Evolutionary conservation across 2,329 filamentous ascomycete genomes (phyloP).

Genomic region (Helotiales sp.): DNA sequence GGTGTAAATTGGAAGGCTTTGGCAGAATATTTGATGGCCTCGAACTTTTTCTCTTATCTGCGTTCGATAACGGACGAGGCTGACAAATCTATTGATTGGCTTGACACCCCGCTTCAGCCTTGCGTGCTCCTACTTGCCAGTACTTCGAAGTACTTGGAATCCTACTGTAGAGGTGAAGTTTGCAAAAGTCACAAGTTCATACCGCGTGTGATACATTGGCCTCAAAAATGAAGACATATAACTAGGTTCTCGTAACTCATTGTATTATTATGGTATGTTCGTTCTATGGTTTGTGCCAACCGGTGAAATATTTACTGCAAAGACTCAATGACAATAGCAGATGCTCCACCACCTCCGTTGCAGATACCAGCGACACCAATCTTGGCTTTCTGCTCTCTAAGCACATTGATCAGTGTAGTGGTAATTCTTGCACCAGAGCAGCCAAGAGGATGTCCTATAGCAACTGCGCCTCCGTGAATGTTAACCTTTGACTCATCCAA

Average conservation of each 20-base stretch:
- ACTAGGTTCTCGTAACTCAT: not conserved
- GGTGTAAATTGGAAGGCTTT: not conserved
- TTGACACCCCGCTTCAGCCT: too few species aligned
- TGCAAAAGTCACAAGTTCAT: too few species aligned
- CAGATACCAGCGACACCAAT: conserved; percentile 94
- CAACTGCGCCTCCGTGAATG: conserved; percentile 90
- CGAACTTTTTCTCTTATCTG: conserved; percentile 20
- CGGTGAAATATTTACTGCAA: conserved; percentile 28
- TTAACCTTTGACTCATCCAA: conserved; percentile 87
- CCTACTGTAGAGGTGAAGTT: too few species aligned
- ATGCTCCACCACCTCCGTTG: conserved; percentile 96
- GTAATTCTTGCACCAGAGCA: conserved; percentile 93
- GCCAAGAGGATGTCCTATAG: conserved; percentile 92
- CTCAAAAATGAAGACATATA: not conserved
- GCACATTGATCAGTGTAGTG: conserved; percentile 83
- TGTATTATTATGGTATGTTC: not conserved
- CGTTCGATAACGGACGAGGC: not conserved
- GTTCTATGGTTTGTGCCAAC: not conserved
- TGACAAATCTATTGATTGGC: too few species aligned
- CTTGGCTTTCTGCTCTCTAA: conserved; percentile 90
- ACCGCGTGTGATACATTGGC: too few species aligned
- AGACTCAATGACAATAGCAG: conserved; percentile 83
- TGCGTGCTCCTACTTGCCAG: too few species aligned
- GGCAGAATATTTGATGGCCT: not conserved
- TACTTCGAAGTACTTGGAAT: too few species aligned